Base-by-base conservation (phyloP, 345 rosid genomes). In the Bruguiera parviflora region DNA sequence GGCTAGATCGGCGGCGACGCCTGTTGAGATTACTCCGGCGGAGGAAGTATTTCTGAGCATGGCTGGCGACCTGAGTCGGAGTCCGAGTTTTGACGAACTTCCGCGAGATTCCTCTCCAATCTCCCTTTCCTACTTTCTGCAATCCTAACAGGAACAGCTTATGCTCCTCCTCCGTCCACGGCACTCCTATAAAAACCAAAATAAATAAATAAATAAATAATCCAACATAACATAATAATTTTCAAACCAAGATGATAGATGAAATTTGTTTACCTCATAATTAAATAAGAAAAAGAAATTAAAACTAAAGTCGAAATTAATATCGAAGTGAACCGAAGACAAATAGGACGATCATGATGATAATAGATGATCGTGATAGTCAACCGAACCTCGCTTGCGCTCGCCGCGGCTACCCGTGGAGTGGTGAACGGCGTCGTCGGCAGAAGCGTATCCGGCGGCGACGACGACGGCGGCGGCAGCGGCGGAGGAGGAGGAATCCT, bases 121-220 rank as follows among this genome's bases (percentile, higher is more conserved):
- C 98, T 51, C 97, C 97, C 73, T 85, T 94, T 6, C 98, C 98
- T 19, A 88, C 96, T 65, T 82, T 94, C 80, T 89, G 89, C 67
- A 94, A 66, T 28, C 98, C 98, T 20, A 89, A 51, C 60, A 94
- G 77, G 82, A 94, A 94, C 70, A 85, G 80, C 80, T 85, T 91
- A 82, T 94, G 98, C 77, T 94, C 98, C 60, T 89, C 96, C 73
- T 94, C 98, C 19, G 96, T 91, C 98, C 98, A 94, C 49, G 98
- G 93, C 71, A 89, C 88, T 31, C 97, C 98, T 94, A 71, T 32
- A 49, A 21, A 6, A 37, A 39, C 43, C 19, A 47, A 59, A 15
- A 13, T 2, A 37, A 73, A 6, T 4, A 46, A 28, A 28, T n/a
- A 8, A 6, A 47, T 18, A 47, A 64, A 33, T 7, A 7, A 10